Evolutionary conservation across 106 monocot species (phyloP).

Genomic region (Hemerocallis citrina): DNA sequence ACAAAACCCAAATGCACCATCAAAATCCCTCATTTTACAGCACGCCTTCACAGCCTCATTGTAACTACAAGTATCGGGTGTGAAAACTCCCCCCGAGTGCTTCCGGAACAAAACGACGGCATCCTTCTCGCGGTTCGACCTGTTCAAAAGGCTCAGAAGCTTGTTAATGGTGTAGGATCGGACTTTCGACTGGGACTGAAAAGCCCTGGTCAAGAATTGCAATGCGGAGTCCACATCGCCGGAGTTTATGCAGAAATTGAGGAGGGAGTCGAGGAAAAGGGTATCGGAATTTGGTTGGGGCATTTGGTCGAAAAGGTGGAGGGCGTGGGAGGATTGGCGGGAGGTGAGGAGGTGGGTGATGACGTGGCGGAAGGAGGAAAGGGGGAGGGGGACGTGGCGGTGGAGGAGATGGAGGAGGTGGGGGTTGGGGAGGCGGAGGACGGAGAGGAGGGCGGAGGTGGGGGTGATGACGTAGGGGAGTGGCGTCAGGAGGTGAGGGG

Average conservation of each 20-base stretch:
- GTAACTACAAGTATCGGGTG: conserved; percentile 55
- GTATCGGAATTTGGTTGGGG: conserved; percentile 13
- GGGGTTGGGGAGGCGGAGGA: conserved; percentile 16
- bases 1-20: conserved; percentile 49
- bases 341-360: no score
- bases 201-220: conserved; percentile 21
- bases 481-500: conserved; percentile 8
- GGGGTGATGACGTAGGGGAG: conserved; percentile 11
- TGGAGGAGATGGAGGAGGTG: neutral
- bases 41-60: conserved; percentile 51
- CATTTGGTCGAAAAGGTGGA: conserved; percentile 63
- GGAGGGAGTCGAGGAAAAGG: conserved; percentile 19
- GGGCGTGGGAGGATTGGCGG: no score
- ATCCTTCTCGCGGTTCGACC: conserved; percentile 16
- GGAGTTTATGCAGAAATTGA: conserved; percentile 11
- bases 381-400: no score
- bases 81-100: conserved; percentile 16
- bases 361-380: no score
- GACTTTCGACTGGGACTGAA: conserved; percentile 13
- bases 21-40: conserved; percentile 34
- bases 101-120: conserved; percentile 29
- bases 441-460: conserved; percentile 2
- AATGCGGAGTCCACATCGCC: conserved; percentile 28
- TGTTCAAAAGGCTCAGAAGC: conserved; percentile 26
- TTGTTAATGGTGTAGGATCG: conserved; percentile 25